These are phyloP conservation scores for Lentinula novae-zelandiae DNA, from an alignment of 1,284 basidiomycete genomes.

Conservation along the genomic window DNA sequence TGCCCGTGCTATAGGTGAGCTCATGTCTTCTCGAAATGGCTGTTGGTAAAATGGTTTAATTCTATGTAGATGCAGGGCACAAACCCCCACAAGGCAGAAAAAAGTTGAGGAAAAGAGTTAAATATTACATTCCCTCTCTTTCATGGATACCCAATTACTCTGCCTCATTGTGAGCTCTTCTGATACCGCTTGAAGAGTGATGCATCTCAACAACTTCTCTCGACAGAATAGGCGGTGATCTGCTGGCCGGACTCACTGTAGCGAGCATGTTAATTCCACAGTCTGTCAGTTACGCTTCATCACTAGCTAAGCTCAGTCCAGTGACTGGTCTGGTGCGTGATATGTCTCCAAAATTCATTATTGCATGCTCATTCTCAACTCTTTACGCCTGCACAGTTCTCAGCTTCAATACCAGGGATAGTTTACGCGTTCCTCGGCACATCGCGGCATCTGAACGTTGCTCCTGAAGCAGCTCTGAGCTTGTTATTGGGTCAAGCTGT, in stretches of 20 bases:
- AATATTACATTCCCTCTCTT: conserved; percentile 69
- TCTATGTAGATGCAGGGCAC: not conserved
- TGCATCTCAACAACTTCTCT: conserved; percentile 6
- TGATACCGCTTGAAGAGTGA: not conserved
- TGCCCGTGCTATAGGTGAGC: not conserved
- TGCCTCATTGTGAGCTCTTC: not conserved
- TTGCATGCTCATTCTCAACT: conserved; percentile 7
- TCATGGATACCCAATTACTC: conserved; percentile 86
- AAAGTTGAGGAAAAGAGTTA: conserved; percentile 26
- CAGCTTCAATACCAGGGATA: conserved; percentile 77
- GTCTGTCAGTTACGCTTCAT: conserved; percentile 88
- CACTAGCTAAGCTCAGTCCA: conserved; percentile 79
- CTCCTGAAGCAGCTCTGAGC: conserved; percentile 87
- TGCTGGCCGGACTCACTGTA: conserved; percentile 82
- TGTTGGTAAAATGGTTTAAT: not conserved
- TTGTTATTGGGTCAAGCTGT: conserved; percentile 89
- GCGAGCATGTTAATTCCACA: conserved; percentile 91
- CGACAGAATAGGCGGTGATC: conserved; percentile 74
- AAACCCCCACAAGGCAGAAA: conserved; percentile 4
- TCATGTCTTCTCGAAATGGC: not conserved
- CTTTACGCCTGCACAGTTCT: conserved; percentile 45
- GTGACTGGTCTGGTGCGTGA: conserved; percentile 76
- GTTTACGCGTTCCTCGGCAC: conserved; percentile 86
- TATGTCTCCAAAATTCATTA: not conserved
- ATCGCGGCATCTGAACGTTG: conserved; percentile 79